These are phyloP conservation scores for Globisporangium radiosum DNA, from an alignment of 352 stramenopile species.

Conservation along the genomic window DNA sequence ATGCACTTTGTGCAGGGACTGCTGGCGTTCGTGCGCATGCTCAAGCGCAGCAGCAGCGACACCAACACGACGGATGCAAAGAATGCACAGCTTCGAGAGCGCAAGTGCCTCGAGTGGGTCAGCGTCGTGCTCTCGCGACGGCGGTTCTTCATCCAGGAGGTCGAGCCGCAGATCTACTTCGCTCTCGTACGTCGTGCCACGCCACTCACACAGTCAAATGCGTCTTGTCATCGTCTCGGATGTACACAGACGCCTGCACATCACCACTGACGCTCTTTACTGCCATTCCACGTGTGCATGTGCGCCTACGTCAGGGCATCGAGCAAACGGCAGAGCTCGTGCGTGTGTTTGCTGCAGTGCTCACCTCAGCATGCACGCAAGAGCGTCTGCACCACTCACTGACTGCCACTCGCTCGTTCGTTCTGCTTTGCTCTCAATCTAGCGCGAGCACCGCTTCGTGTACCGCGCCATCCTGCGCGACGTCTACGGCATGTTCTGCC, in stretches of 20 bases:
- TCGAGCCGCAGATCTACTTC: conserved; percentile 58
- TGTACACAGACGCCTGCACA: background rate
- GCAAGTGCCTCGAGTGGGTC: conserved; percentile 23
- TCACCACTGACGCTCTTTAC: background rate
- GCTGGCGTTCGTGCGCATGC: conserved; percentile 38
- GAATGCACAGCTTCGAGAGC: background rate
- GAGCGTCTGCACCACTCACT: background rate
- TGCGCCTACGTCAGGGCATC: conserved; percentile 16
- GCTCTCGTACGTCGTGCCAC: conserved; percentile 27
- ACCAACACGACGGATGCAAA: background rate
- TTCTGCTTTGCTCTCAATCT: background rate
- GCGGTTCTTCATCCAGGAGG: conserved; percentile 38
- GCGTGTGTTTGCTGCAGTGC: conserved; percentile 1
- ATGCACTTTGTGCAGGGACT: conserved; percentile 51
- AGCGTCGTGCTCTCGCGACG: conserved; percentile 36
- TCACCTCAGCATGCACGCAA: background rate
- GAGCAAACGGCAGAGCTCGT: conserved; percentile 25
- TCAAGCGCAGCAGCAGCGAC: conserved; percentile 12
- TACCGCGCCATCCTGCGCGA: conserved; percentile 33
- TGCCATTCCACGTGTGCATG: background rate
- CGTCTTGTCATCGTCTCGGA: background rate
- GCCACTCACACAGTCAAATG: too few relatives aligned
- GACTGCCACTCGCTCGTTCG: background rate
- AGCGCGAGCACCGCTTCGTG: conserved; percentile 29
- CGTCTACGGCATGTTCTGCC: conserved; percentile 42